phyloP scores from a whole-genome alignment of 306 rosid species.

The Chamaecrista fasciculata region DNA sequence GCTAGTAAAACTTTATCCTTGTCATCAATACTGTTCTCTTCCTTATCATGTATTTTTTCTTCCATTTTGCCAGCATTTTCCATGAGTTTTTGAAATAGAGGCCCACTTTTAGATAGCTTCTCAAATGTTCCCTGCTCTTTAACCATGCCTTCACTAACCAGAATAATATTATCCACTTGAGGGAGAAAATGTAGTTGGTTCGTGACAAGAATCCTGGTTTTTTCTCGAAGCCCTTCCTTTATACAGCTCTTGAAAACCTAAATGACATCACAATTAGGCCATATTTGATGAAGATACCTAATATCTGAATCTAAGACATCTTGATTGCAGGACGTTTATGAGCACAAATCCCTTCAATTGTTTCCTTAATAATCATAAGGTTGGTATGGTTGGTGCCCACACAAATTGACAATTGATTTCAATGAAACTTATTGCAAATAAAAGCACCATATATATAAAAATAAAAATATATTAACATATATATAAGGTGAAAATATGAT shows the following conservation, averaged over 20 bases:
- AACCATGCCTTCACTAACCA: constrained; percentile 64
- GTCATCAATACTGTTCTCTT: constrained; percentile 21
- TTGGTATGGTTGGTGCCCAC: neutral
- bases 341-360: neutral
- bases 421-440: neutral
- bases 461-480: neutral
- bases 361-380: neutral
- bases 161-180: constrained; percentile 71
- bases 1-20: constrained; percentile 32
- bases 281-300: neutral
- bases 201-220: constrained; percentile 88
- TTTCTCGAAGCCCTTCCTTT: constrained; percentile 74
- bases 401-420: constrained; percentile 6
- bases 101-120: constrained; percentile 67
- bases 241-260: constrained; percentile 83
- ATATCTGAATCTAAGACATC: neutral
- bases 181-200: constrained; percentile 96
- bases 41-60: constrained; percentile 42
- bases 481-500: constrained; percentile 8
- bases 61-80: constrained; percentile 91
- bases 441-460: neutral
- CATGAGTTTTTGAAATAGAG: constrained; percentile 81
- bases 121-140: constrained; percentile 84
- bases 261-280: constrained; percentile 20
- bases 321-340: too few species aligned